phyloP scores from a whole-genome alignment of 176 grass and related monocot genomes.

The Musa troglodytarum region DNA sequence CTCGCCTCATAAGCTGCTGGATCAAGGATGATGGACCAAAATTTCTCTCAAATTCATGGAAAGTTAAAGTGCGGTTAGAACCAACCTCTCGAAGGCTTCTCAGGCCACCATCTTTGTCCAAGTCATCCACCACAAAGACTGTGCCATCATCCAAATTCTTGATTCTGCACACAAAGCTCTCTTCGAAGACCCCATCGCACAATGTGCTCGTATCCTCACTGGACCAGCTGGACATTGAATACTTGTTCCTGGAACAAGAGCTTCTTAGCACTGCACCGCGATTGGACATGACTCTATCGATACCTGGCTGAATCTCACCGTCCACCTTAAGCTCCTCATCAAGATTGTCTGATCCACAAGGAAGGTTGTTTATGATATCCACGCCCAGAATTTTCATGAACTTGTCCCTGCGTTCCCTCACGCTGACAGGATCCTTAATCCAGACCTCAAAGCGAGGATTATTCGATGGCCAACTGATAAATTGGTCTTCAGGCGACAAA shows the following conservation, averaged over 20 bases:
- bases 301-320: not conserved
- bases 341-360: not conserved
- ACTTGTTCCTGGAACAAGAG: conserved; percentile 14
- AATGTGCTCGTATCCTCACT: conserved; percentile 16
- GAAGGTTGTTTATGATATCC: not conserved
- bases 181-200: conserved; percentile 1
- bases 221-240: conserved; percentile 27
- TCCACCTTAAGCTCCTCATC: conserved; percentile 8
- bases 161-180: conserved; percentile 33
- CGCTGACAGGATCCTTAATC: conserved; percentile 35
- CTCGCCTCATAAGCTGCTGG: conserved; percentile 58
- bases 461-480: conserved; percentile 6
- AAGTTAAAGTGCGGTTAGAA: conserved; percentile 45
- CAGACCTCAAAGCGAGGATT: conserved; percentile 44
- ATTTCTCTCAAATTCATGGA: conserved; percentile 46
- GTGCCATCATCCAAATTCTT: conserved; percentile 78
- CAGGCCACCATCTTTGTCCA: conserved; percentile 59
- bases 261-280: not conserved
- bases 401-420: conserved; percentile 44
- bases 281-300: not conserved
- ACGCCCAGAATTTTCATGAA: conserved; percentile 51
- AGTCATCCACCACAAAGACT: conserved; percentile 52
- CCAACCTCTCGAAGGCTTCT: conserved; percentile 36
- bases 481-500: not conserved
- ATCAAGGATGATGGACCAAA: conserved; percentile 63